Evolutionary conservation across 352 stramenopile species (phyloP).

Genomic region (Thalassiosira livingstoniorum): DNA sequence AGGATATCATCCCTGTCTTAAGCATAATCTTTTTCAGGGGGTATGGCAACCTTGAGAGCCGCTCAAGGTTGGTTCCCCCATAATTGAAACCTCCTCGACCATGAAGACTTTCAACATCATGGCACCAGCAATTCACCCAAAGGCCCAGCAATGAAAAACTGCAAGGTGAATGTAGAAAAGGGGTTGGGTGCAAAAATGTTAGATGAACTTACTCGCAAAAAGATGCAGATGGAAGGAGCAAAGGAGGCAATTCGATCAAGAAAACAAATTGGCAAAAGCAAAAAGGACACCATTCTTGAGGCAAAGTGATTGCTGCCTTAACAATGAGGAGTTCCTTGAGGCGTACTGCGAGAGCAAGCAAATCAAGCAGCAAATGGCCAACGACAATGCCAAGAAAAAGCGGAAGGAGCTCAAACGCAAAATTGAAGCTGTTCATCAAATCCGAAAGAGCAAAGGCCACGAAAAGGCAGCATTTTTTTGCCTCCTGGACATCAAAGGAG

Average conservation of each 20-base stretch:
- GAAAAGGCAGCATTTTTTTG: neutral
- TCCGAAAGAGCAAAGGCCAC: neutral
- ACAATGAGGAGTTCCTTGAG: neutral
- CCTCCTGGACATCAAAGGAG: neutral
- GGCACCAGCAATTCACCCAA: no score
- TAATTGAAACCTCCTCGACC: conserved; percentile 4
- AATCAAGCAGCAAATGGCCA: neutral
- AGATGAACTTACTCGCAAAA: no score
- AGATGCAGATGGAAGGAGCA: no score
- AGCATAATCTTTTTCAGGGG: conserved; percentile 12
- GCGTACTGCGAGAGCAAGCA: neutral
- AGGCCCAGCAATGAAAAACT: no score
- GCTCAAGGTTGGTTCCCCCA: conserved; percentile 21
- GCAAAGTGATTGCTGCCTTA: neutral
- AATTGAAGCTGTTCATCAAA: neutral
- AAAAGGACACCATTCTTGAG: neutral
- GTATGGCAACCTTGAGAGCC: neutral
- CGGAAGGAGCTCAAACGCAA: neutral
- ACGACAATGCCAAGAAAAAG: neutral
- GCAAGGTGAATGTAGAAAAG: no score
- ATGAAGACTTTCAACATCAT: no score
- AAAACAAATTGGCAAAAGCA: neutral
- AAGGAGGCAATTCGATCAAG: no score
- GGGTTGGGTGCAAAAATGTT: no score
- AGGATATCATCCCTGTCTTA: conserved; percentile 26